Conservation (phyloP, 257 asterid species). For the Ehretia macrophylla region DNA sequence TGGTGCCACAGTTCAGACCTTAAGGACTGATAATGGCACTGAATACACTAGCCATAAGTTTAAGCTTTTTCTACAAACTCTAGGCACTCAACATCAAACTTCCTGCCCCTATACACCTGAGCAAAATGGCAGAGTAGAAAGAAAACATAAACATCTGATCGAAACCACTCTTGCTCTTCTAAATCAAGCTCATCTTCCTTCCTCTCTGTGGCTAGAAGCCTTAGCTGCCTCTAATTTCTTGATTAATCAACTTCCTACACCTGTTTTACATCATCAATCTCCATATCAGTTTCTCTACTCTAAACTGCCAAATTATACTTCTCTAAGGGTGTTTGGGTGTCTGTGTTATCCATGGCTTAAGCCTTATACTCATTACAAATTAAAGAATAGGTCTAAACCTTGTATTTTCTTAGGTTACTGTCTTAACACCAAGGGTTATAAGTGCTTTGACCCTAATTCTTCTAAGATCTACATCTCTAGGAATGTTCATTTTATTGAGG, state of each 20-base stretch:
- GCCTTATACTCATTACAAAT: too few relatives aligned
- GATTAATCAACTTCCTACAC: neutral
- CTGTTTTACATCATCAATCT: neutral
- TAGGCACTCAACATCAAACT: neutral
- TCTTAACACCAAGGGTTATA: too few relatives aligned
- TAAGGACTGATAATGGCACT: neutral
- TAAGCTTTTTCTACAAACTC: neutral
- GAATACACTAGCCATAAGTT: neutral
- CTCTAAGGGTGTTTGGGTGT: neutral
- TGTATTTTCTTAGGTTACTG: too few relatives aligned
- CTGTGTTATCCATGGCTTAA: neutral
- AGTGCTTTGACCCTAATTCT: too few relatives aligned
- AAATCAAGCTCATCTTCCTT: neutral
- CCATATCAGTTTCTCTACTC: neutral
- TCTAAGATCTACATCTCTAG: too few relatives aligned
- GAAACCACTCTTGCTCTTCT: neutral
- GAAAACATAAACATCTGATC: conserved; percentile 1
- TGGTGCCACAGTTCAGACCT: neutral
- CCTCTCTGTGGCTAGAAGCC: neutral
- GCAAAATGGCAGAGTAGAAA: neutral
- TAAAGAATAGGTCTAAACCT: too few relatives aligned
- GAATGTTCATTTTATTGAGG: too few relatives aligned
- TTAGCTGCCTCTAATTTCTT: neutral
- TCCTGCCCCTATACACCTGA: neutral
- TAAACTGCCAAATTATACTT: neutral